Base-by-base conservation (phyloP, 495 filamentous ascomycete genomes). In the Trichoderma virens region DNA sequence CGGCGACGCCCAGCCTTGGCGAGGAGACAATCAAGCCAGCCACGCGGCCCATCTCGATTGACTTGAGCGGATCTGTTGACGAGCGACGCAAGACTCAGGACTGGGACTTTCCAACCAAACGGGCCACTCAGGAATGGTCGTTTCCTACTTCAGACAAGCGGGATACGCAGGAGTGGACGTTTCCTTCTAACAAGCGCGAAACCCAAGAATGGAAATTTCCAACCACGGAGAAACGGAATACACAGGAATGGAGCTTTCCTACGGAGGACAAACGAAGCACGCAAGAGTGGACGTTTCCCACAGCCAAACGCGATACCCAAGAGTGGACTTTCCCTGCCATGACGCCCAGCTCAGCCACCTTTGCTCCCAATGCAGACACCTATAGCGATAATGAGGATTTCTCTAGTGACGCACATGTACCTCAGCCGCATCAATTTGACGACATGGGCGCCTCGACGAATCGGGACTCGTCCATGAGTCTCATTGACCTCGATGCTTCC, bases 191-290 rank as follows among this genome's bases (percentile, higher is more conserved):
- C 45, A 79, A 81, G 67, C 76, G 83, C 28, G 74, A 79, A 6
- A 84, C 84, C 0, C 78, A 82, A 51, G 85, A 88, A 41, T 88
- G 85, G 85, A 85, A 80, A 45, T 88, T 87, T 71, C 84, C 85
- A 2, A 73, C 80, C 25, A 77, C 51, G 4, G 51, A 56, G 8
- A 82, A 81, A 11, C 80, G 79, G 5, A 78, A 80, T 60, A 78
- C 81, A 0, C 80, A 84, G 65, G 69, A 79, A 64, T 80, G 77
- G 0, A 72, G 77, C 39, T 84, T 83, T 64, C 73, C 79, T 1
- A 77, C 78, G 61, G 64, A 71, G 67, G 76, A 79, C 3, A 74
- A 74, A 11, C 65, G 66, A 9, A 60, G 66, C 5, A 32, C 61
- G 23, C 67, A 64, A 20, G 67, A 71, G 20, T 64, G 70, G 31